phyloP scores from a whole-genome alignment of 2,329 filamentous ascomycete genomes.

The Coniochaeta sp. region DNA sequence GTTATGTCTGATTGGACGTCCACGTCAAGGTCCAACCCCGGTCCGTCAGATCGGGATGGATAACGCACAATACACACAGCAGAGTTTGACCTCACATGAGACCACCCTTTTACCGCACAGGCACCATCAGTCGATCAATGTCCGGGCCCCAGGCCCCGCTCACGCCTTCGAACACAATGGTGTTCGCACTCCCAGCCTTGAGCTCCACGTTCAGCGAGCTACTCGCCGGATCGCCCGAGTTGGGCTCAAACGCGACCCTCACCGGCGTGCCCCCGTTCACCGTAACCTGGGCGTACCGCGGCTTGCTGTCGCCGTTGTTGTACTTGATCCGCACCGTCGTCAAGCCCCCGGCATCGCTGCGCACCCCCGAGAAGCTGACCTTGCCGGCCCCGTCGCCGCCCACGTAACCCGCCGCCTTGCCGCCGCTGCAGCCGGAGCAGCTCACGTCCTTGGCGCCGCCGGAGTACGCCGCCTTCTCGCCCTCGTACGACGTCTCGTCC shows the following conservation, averaged over 20 bases:
- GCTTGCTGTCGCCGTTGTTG: slow-evolving; percentile 44
- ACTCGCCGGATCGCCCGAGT: slow-evolving; percentile 32
- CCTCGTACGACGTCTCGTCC: slow-evolving; percentile 41
- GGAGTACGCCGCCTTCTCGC: slow-evolving; percentile 36
- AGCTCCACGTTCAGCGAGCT: slow-evolving; percentile 42
- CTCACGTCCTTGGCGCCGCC: slow-evolving; percentile 36
- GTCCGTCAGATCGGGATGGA: neutral
- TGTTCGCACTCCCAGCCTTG: slow-evolving; percentile 37
- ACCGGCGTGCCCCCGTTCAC: slow-evolving; percentile 45
- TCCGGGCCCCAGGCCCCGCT: slow-evolving; percentile 37
- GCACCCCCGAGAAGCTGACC: slow-evolving; percentile 38
- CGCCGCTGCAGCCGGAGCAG: slow-evolving; percentile 46
- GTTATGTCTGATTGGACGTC: neutral
- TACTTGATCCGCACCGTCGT: slow-evolving; percentile 50
- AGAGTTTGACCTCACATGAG: neutral
- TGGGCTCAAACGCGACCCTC: slow-evolving; percentile 48
- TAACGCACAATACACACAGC: neutral
- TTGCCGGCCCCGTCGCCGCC: slow-evolving; percentile 39
- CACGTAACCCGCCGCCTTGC: slow-evolving; percentile 43
- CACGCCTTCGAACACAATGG: slow-evolving; percentile 35
- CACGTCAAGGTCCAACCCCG: neutral
- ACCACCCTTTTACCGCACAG: slow-evolving; percentile 16
- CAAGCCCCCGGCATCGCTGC: slow-evolving; percentile 30
- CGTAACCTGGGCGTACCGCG: slow-evolving; percentile 44
- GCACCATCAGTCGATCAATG: slow-evolving; percentile 48